These are phyloP conservation scores for Gnetum montanum DNA, from an alignment of 75 land plant genomes.

Conservation along the genomic window DNA sequence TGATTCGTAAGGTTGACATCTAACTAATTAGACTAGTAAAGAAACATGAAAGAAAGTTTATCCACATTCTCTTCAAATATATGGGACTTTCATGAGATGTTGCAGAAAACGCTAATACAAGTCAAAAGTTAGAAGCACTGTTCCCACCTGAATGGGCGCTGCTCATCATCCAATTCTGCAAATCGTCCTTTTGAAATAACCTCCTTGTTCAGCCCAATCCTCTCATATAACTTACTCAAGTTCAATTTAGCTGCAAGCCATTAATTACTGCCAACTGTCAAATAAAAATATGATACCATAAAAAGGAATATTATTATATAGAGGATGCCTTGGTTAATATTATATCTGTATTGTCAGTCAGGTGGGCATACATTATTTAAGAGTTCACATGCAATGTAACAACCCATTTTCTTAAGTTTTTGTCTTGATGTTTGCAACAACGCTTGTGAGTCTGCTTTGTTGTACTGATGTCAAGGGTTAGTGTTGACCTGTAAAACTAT, in stretches of 20 bases:
- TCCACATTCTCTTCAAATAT: too few species aligned
- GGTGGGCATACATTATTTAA: neutral
- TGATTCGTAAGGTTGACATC: too few species aligned
- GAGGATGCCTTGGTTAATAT: neutral
- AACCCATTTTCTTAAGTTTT: too few species aligned
- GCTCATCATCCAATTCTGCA: constrained; percentile 89
- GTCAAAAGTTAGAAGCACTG: neutral
- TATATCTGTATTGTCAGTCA: neutral
- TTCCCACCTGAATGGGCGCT: constrained; percentile 71
- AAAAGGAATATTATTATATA: neutral
- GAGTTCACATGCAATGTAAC: neutral
- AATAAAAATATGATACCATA: neutral
- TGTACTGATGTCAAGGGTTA: too few species aligned
- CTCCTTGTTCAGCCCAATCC: constrained; percentile 91
- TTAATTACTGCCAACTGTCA: too few species aligned
- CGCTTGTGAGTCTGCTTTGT: too few species aligned
- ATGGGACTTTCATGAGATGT: too few species aligned
- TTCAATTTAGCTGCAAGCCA: constrained; percentile 66
- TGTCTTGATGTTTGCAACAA: too few species aligned
- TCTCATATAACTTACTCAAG: constrained; percentile 70
- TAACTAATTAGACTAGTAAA: too few species aligned
- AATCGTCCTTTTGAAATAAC: constrained; percentile 79
- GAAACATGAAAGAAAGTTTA: too few species aligned
- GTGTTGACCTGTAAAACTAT: too few species aligned
- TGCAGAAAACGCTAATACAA: too few species aligned